Conservation (phyloP, 2,329 filamentous ascomycete species). For the Penicillium vulpinum region DNA sequence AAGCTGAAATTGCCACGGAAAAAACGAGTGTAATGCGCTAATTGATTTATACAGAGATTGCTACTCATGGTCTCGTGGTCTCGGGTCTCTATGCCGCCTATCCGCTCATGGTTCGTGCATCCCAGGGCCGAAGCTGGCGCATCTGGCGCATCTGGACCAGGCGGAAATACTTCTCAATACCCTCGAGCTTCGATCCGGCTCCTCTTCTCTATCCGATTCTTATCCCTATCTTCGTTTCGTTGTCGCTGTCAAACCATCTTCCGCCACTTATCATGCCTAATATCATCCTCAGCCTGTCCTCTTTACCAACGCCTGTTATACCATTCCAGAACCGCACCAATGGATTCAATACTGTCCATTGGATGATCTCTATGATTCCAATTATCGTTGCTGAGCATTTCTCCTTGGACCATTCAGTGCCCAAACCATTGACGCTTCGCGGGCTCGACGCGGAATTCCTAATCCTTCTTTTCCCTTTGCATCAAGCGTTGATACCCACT, state of each 20-base stretch:
- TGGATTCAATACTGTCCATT: constrained; percentile 70
- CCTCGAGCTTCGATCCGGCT: constrained; percentile 82
- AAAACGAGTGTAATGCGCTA: constrained; percentile 8
- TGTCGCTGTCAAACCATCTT: constrained; percentile 67
- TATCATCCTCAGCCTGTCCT: constrained; percentile 75
- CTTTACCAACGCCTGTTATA: constrained; percentile 71
- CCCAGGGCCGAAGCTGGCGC: constrained; percentile 28
- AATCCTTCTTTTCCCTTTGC: constrained; percentile 74
- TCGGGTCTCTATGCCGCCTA: constrained; percentile 49
- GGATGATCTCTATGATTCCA: constrained; percentile 73
- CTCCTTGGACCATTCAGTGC: constrained; percentile 36
- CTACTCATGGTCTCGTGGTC: constrained; percentile 33
- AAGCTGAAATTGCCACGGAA: not conserved
- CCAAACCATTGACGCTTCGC: constrained; percentile 33
- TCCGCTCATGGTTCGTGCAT: constrained; percentile 56
- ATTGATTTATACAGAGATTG: constrained; percentile 34
- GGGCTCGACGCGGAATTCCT: constrained; percentile 58
- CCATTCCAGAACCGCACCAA: constrained; percentile 61
- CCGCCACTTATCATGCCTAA: constrained; percentile 70
- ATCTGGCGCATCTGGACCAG: constrained; percentile 28
- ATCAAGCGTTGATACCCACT: constrained; percentile 71
- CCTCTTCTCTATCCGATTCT: constrained; percentile 82
- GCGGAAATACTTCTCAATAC: constrained; percentile 59
- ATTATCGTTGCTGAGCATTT: constrained; percentile 55
- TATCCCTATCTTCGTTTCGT: constrained; percentile 72